Evolutionary conservation across 345 rosid species (phyloP).

Genomic region (Durio zibethinus): DNA sequence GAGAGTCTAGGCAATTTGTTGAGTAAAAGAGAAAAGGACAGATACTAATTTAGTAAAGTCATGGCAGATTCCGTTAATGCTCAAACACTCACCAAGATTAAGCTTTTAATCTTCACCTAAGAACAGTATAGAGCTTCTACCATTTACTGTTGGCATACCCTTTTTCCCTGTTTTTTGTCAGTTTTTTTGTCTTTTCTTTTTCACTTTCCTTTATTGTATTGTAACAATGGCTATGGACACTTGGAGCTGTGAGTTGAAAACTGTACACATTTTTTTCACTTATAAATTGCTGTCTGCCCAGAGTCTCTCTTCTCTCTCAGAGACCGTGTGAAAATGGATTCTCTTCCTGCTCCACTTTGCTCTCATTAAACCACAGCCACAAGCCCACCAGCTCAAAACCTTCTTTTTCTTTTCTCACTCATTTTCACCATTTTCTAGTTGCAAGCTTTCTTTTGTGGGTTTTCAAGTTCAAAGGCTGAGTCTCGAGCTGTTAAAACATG

Average conservation of each 20-base stretch:
- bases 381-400: background rate
- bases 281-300: constrained; percentile 14
- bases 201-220: background rate
- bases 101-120: constrained; percentile 9
- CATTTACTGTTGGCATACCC: background rate
- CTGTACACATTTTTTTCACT: constrained; percentile 10
- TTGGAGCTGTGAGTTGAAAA: constrained; percentile 14
- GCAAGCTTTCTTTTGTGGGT: background rate
- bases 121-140: background rate
- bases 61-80: constrained; percentile 13
- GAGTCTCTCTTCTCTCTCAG: constrained; percentile 14
- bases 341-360: constrained; percentile 6
- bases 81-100: background rate
- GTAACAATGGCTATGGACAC: constrained; percentile 13
- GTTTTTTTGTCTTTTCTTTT: background rate
- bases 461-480: background rate
- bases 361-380: constrained; percentile 8
- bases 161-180: background rate
- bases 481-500: constrained; percentile 35
- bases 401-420: background rate
- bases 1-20: background rate
- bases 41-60: background rate
- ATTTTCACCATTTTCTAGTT: background rate
- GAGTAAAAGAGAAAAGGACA: background rate
- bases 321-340: constrained; percentile 9